Conservation (phyloP, 2,329 filamentous ascomycete genomes). For the Nemania serpens region DNA sequence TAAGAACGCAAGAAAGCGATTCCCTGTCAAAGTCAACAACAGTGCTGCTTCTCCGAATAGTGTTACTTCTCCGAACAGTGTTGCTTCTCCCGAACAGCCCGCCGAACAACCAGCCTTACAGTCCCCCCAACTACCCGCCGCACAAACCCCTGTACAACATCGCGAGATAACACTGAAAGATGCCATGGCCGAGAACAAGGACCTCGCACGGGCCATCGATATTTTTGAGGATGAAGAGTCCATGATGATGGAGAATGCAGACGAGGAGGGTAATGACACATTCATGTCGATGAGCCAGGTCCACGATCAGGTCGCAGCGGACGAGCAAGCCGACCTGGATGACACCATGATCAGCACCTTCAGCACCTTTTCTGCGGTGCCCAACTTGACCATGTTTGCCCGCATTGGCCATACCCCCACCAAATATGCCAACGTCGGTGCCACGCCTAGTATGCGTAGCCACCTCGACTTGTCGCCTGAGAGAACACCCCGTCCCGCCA, state of each 20-base stretch:
- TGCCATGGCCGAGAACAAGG: constrained; percentile 58
- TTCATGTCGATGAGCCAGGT: constrained; percentile 40
- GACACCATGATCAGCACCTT: constrained; percentile 81
- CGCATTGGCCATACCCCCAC: constrained; percentile 70
- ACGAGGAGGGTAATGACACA: constrained; percentile 40
- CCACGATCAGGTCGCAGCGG: constrained; percentile 25
- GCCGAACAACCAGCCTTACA: constrained; percentile 12
- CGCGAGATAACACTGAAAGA: constrained; percentile 56
- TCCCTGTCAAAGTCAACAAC: constrained; percentile 60
- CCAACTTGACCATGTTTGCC: constrained; percentile 83
- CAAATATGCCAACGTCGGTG: constrained; percentile 52
- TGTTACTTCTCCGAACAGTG: constrained; percentile 12
- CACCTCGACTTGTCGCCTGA: constrained; percentile 44
- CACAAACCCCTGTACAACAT: constrained; percentile 23
- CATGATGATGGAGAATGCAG: constrained; percentile 41
- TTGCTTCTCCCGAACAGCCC: constrained; percentile 24
- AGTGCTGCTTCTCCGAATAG: constrained; percentile 20
- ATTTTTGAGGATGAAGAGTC: constrained; percentile 61
- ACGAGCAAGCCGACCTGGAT: constrained; percentile 60
- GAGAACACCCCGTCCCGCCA: constrained; percentile 43
- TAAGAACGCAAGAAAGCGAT: constrained; percentile 54
- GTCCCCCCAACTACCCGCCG: constrained; percentile 25
- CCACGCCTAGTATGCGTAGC: constrained; percentile 45
- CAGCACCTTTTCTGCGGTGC: constrained; percentile 87
- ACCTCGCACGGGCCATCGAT: constrained; percentile 62